Percentiles rank a stretch among this genome's conserved stretches.
phyloP scores from a whole-genome alignment of 2,329 filamentous ascomycete genomes.

The Trichoderma aggressivum region DNA sequence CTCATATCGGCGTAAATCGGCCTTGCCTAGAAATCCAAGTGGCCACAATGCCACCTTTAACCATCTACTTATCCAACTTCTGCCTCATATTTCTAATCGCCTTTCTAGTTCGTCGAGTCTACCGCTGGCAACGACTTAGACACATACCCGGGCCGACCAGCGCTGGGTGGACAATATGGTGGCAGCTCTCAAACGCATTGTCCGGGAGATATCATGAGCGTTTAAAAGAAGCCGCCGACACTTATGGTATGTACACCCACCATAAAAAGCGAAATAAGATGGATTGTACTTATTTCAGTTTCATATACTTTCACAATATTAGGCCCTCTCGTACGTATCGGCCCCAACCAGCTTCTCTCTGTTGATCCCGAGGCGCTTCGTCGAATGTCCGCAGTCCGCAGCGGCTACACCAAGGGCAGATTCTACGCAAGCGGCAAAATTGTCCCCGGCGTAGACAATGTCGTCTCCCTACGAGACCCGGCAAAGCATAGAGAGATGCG shows the following conservation, averaged over 20 bases:
- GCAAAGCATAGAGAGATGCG: slow-evolving; percentile 43
- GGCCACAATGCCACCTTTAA: neutral
- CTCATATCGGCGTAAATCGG: neutral
- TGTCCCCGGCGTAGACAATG: slow-evolving; percentile 51
- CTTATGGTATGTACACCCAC: slow-evolving; percentile 23
- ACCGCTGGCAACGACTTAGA: slow-evolving; percentile 28
- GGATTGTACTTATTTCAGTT: neutral
- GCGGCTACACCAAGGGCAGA: slow-evolving; percentile 34
- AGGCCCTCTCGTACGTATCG: slow-evolving; percentile 35
- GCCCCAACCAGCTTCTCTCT: slow-evolving; percentile 41
- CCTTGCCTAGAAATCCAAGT: neutral
- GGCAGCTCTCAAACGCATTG: slow-evolving; percentile 29
- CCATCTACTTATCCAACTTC: neutral
- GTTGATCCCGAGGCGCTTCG: slow-evolving; percentile 39
- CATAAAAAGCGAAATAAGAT: neutral
- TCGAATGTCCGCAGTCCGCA: slow-evolving; percentile 37
- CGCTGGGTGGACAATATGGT: slow-evolving; percentile 30
- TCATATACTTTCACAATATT: neutral
- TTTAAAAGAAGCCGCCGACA: slow-evolving; percentile 26
- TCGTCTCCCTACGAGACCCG: slow-evolving; percentile 50
- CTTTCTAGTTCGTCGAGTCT: slow-evolving; percentile 13
- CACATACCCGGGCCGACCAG: slow-evolving; percentile 29
- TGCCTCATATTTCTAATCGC: neutral
- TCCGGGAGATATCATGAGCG: slow-evolving; percentile 29
- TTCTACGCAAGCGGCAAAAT: slow-evolving; percentile 51